These are phyloP conservation scores for Scutellaria baicalensis DNA, from an alignment of 257 asterid species.

Conservation along the genomic window DNA sequence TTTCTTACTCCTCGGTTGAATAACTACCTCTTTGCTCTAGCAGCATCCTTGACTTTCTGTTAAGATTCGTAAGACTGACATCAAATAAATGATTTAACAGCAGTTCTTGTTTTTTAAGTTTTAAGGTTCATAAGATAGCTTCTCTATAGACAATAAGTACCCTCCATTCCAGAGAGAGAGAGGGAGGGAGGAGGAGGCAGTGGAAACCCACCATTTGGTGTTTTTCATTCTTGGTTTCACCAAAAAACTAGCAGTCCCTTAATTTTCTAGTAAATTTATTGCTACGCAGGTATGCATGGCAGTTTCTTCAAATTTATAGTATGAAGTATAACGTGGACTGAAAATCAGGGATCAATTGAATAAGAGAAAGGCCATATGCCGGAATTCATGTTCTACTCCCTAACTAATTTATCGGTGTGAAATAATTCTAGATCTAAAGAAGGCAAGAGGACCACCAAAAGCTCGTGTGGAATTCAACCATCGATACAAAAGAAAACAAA, in stretches of 20 bases:
- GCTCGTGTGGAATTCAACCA: not conserved
- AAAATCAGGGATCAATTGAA: not conserved
- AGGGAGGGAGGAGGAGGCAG: no score
- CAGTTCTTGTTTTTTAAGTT: not conserved
- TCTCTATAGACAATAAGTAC: no score
- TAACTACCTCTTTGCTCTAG: no score
- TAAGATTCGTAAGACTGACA: not conserved
- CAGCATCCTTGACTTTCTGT: no score
- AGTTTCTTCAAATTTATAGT: no score
- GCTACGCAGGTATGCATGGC: not conserved
- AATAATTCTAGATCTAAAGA: not conserved
- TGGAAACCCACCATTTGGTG: no score
- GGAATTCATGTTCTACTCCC: not conserved
- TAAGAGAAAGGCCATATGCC: not conserved
- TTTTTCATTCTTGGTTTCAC: no score
- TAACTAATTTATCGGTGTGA: not conserved
- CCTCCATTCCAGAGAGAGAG: no score
- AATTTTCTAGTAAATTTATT: not conserved
- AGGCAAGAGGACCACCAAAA: not conserved
- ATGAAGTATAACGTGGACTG: not conserved
- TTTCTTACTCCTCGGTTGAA: no score
- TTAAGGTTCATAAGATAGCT: no score
- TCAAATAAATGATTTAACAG: not conserved
- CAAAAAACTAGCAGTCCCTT: not conserved
- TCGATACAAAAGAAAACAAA: not conserved